These are phyloP conservation scores for Leccinum boreale DNA, from an alignment of 768 basidiomycete genomes.

Conservation along the genomic window DNA sequence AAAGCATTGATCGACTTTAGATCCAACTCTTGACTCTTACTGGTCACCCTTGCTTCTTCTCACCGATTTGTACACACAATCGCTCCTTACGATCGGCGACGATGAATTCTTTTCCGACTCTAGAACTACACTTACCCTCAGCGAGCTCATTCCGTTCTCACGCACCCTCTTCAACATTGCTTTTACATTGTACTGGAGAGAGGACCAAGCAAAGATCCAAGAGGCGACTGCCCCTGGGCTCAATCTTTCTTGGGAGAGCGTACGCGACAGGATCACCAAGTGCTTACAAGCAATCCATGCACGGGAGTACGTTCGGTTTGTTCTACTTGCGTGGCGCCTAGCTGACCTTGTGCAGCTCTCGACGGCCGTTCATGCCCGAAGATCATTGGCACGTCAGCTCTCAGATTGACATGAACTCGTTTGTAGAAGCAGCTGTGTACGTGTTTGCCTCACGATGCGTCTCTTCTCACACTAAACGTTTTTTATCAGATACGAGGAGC, in stretches of 20 bases:
- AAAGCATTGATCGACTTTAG: constrained; percentile 27
- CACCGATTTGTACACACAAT: constrained; percentile 77
- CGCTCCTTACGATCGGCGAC: constrained; percentile 88
- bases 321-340: background rate
- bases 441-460: constrained; percentile 20
- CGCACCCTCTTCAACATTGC: constrained; percentile 81
- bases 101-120: constrained; percentile 85
- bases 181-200: constrained; percentile 72
- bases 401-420: constrained; percentile 59
- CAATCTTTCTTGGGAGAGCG: constrained; percentile 55
- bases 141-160: constrained; percentile 76
- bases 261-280: constrained; percentile 71
- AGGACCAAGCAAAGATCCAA: constrained; percentile 39
- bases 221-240: constrained; percentile 41
- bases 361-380: constrained; percentile 75
- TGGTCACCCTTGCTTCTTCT: constrained; percentile 79
- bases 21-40: constrained; percentile 39
- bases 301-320: constrained; percentile 63
- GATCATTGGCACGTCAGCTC: constrained; percentile 81
- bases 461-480: background rate
- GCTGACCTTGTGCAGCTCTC: constrained; percentile 52
- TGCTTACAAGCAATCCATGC: constrained; percentile 83
- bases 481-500: constrained; percentile 60
- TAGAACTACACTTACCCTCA: constrained; percentile 77
- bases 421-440: constrained; percentile 85